Evolutionary conservation across 345 rosid genomes (phyloP), one percentile per base, ranked within the genome.

Genomic region (Arabis hirsuta): DNA sequence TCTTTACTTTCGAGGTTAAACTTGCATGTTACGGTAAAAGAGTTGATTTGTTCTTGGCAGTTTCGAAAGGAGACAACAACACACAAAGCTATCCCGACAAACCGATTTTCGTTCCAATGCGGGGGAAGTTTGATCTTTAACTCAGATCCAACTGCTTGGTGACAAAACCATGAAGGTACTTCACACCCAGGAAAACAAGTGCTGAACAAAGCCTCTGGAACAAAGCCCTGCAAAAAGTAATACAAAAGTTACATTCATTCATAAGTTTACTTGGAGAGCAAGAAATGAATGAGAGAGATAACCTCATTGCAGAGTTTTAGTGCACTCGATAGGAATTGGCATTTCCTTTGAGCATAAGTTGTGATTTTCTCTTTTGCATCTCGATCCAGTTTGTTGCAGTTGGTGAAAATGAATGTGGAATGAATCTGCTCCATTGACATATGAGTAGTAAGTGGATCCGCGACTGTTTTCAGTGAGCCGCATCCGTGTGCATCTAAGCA

Each of bases 181-280:
- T 69, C 73, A 47, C 73, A 47, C 12, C 73, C 73, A 13, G 73
- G 73, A 57, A 45, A 58, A 12, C 57, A 57, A 69, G 65, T 69
- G 36, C 47, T 58, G 50, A 57, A 57, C 66, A 69, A 69, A 59
- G 73, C 58, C 41, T 69, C 73, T 16, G 24, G 44, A 32, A 10
- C 34, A 34, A 39, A 58, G n/a, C 64, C 73, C 65, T 69, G 47
- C 27, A 14, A 45, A 26, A 36, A 6, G 12, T 19, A 36, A 5
- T 16, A 34, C 45, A 41, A 57, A 14, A 36, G 4, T 57, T 57
- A 20, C 11, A 39, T 1, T 32, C 7, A 0, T 29, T 24, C 55
- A 10, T 51, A 51, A 51, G 8, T 31, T 4, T 19, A 22, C 8
- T 24, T 51, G 31, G n/a, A 5, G 8, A 22, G 55, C 55, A 1